Evolutionary conservation across 305 asterid genomes (phyloP).

Genomic region (Fraxinus velutina): DNA sequence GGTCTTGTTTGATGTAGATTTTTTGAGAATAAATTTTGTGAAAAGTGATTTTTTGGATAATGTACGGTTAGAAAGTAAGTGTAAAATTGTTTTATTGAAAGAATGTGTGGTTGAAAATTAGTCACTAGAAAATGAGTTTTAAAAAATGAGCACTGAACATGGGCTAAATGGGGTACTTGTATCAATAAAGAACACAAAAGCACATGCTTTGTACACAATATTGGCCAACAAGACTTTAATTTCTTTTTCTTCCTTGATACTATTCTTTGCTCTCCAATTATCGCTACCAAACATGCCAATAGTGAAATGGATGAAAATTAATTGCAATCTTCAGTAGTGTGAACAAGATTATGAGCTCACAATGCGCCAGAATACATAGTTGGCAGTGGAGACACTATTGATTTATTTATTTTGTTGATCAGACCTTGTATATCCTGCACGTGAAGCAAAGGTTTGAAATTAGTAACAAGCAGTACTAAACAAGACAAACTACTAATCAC

Average conservation of each 20-base stretch:
- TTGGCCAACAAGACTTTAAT: not conserved
- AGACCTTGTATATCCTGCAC: conserved; percentile 96
- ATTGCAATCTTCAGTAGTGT: not conserved
- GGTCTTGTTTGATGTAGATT: not conserved
- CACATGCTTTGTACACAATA: not conserved
- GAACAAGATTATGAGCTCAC: conserved; percentile 45
- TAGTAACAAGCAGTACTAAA: conserved; percentile 1
- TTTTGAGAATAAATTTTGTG: not conserved
- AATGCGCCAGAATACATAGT: conserved; percentile 75
- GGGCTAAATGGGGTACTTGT: not conserved
- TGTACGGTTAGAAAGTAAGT: not conserved
- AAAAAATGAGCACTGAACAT: not conserved
- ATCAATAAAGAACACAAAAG: not conserved
- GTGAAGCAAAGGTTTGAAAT: conserved; percentile 12
- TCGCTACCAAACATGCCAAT: not conserved
- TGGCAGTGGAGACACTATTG: conserved; percentile 86
- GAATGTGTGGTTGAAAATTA: not conserved
- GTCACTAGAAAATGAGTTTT: not conserved
- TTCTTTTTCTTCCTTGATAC: not conserved
- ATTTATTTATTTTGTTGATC: conserved; percentile 88
- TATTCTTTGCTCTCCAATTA: not conserved
- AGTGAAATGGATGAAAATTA: not conserved
- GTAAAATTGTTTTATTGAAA: not conserved
- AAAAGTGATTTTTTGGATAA: not conserved
- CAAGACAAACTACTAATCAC: not conserved